These are phyloP conservation scores for Candida sanyiensis DNA, from an alignment of 805 yeast genomes.

Conservation along the genomic window DNA sequence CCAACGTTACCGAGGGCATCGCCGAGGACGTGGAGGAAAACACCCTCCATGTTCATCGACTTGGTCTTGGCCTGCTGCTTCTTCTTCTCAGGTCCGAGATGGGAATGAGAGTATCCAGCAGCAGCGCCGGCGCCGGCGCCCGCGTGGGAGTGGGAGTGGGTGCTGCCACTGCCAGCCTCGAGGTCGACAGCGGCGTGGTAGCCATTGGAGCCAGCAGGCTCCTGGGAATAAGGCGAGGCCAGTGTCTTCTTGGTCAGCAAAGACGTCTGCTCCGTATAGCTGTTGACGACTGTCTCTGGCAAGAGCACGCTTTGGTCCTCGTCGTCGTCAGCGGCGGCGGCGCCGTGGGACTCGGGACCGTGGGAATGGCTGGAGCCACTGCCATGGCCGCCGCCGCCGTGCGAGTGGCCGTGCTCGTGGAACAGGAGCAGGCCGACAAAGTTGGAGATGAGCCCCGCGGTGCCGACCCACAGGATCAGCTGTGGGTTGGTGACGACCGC, in stretches of 20 bases:
- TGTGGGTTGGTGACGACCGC: constrained; percentile 76
- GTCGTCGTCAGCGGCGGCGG: constrained; percentile 7
- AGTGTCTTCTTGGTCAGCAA: constrained; percentile 9
- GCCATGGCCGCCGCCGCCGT: constrained; percentile 34
- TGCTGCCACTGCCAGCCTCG: constrained; percentile 6
- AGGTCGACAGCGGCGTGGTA: constrained; percentile 15
- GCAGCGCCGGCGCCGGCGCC: constrained; percentile 2
- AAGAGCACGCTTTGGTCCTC: constrained; percentile 29
- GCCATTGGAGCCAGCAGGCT: constrained; percentile 16
- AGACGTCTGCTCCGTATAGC: constrained; percentile 23
- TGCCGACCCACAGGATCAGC: constrained; percentile 75
- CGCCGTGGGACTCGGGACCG: constrained; percentile 17
- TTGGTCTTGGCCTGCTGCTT: constrained; percentile 29
- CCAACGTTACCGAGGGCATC: constrained; percentile 96
- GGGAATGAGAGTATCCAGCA: constrained; percentile 9
- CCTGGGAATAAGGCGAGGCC: constrained; percentile 14
- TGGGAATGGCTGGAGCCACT: constrained; percentile 36
- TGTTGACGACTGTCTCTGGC: constrained; percentile 43
- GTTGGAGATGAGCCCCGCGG: constrained; percentile 78
- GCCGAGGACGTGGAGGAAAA: constrained; percentile 89
- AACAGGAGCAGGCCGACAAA: constrained; percentile 77
- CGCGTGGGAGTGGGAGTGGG: constrained; percentile 13
- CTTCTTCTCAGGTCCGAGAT: constrained; percentile 12
- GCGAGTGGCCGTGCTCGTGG: constrained; percentile 77
- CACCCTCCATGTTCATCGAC: constrained; percentile 97